Percentiles rank a stretch among this genome's conserved stretches.
Evolutionary conservation across 768 basidiomycete genomes (phyloP).

Genomic region (Mycena indigotica): DNA sequence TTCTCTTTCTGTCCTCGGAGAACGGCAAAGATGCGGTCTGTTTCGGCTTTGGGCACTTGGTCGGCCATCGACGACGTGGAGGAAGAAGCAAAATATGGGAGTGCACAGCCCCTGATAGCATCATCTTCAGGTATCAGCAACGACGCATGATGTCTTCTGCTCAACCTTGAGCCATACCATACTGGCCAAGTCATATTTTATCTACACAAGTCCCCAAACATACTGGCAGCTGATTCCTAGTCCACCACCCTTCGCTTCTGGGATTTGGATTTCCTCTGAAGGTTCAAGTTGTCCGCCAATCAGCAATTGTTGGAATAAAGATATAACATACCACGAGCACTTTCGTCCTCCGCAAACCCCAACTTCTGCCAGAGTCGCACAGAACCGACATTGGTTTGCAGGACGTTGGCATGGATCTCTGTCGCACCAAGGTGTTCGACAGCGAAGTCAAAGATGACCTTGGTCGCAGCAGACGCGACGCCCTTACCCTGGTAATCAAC

Average conservation of each 20-base stretch:
- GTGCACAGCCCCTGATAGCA: too few species aligned
- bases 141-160: too few species aligned
- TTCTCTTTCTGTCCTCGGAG: slow-evolving; percentile 29
- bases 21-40: slow-evolving; percentile 62
- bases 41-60: slow-evolving; percentile 49
- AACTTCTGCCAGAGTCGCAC: slow-evolving; percentile 21
- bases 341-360: slow-evolving; percentile 15
- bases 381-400: slow-evolving; percentile 9
- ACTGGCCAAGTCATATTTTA: too few species aligned
- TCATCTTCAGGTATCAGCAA: too few species aligned
- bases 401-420: slow-evolving; percentile 16
- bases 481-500: slow-evolving; percentile 17
- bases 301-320: too few species aligned
- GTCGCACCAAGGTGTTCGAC: slow-evolving; percentile 21
- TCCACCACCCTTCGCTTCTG: not conserved
- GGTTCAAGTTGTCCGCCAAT: not conserved
- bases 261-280: not conserved
- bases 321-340: slow-evolving; percentile 2
- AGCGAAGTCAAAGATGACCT: slow-evolving; percentile 17
- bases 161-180: too few species aligned
- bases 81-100: too few species aligned
- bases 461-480: slow-evolving; percentile 17
- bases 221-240: not conserved
- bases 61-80: not conserved
- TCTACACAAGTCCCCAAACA: not conserved